phyloP scores from a whole-genome alignment of 805 yeast species.

The Yamadazyma tumulicola region DNA sequence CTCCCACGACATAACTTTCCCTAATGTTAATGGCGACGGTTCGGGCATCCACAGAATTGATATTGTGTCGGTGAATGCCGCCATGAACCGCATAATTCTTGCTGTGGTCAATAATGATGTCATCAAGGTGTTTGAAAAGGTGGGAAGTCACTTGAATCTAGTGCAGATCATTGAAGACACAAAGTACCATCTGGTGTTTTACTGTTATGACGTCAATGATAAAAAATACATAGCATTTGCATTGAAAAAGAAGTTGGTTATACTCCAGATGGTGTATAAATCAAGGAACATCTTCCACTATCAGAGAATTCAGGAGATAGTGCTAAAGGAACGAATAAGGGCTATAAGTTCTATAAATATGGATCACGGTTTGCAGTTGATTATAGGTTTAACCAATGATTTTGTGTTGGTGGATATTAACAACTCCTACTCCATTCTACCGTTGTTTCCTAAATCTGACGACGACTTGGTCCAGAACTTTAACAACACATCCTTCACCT shows the following conservation, averaged over 20 bases:
- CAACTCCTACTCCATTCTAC: slow-evolving; percentile 3
- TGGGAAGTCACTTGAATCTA: slow-evolving; percentile 32
- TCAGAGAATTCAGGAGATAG: slow-evolving; percentile 19
- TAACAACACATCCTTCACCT: slow-evolving; percentile 28
- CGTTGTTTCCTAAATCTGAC: slow-evolving; percentile 1
- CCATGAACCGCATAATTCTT: slow-evolving; percentile 19
- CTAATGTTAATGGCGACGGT: slow-evolving; percentile 15
- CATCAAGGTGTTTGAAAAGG: slow-evolving; percentile 24
- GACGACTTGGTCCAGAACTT: slow-evolving; percentile 8
- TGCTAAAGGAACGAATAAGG: slow-evolving; percentile 29
- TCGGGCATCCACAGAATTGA: slow-evolving; percentile 10
- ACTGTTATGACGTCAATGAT: slow-evolving; percentile 16
- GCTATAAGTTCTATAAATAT: slow-evolving; percentile 14
- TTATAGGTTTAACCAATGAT: slow-evolving; percentile 24
- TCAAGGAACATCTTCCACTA: slow-evolving; percentile 30
- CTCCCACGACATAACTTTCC: slow-evolving; percentile 16
- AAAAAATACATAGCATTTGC: slow-evolving; percentile 24
- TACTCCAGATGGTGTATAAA: slow-evolving; percentile 25
- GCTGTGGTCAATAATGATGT: slow-evolving; percentile 22
- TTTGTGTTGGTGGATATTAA: slow-evolving; percentile 24
- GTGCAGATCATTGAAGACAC: slow-evolving; percentile 27
- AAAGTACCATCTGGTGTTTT: slow-evolving; percentile 14
- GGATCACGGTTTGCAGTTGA: slow-evolving; percentile 12
- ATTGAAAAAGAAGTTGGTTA: slow-evolving; percentile 25
- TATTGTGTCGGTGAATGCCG: slow-evolving; percentile 9